Percentiles rank a stretch among this genome's conserved stretches.
Conservation (phyloP, 768 basidiomycete species). For the Cyclocybe cylindracea region DNA sequence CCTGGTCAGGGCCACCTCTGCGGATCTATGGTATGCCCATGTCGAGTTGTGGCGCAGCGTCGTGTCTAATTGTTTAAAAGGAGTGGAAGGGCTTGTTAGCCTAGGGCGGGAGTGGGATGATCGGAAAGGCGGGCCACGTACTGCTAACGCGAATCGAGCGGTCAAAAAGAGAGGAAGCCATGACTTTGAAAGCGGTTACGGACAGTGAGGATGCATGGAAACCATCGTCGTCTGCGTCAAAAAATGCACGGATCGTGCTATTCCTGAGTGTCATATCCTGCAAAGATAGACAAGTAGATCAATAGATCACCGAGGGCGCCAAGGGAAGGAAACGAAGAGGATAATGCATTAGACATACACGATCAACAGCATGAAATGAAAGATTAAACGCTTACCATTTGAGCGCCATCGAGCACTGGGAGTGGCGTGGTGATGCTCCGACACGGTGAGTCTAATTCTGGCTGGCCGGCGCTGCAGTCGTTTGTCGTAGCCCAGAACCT, state of each 20-base stretch:
- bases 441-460: constrained; percentile 48
- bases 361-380: not conserved
- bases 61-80: constrained; percentile 6
- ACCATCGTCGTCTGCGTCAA: constrained; percentile 18
- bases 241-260: constrained; percentile 25
- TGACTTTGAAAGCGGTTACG: constrained; percentile 45
- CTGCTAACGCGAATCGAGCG: constrained; percentile 44
- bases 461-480: constrained; percentile 53
- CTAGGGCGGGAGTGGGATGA: not conserved
- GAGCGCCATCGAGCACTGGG: constrained; percentile 35
- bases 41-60: constrained; percentile 27
- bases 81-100: not conserved
- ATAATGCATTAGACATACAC: not conserved
- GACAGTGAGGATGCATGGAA: constrained; percentile 25
- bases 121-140: constrained; percentile 20
- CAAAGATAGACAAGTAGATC: not conserved
- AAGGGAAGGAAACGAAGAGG: too few relatives aligned
- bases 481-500: constrained; percentile 59
- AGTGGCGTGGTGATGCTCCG: constrained; percentile 55
- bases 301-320: too few relatives aligned
- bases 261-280: constrained; percentile 15
- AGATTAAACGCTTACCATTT: constrained; percentile 10
- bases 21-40: constrained; percentile 42
- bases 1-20: constrained; percentile 46
- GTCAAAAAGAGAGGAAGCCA: constrained; percentile 56